Base-by-base conservation (phyloP, 495 filamentous ascomycete species). In the Penicillium simplicissimum region DNA sequence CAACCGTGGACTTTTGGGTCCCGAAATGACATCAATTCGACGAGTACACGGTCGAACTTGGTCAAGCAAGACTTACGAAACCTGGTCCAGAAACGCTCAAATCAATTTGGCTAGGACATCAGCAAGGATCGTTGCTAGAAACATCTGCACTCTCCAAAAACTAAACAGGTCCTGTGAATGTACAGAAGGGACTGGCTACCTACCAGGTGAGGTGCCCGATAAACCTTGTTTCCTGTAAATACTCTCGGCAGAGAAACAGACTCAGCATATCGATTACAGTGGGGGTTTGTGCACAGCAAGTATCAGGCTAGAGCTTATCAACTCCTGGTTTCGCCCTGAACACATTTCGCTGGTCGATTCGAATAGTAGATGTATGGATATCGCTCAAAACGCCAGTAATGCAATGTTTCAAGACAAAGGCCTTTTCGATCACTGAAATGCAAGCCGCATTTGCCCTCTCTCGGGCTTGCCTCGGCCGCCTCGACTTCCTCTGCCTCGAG, bases 361-460 rank as follows among this genome's bases (percentile, higher is more conserved):
- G 7, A 15, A 42, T 8, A 8, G 5, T 49, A 28, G 13, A 49
- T 49, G 21, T 7, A 31, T 49, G 14, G 1, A 15, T 49, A 15
- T 31, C 45, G 45, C 45, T 48, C 7, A 4, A 43, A 49, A 25
- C 45, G n/a, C 25, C 23, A 49, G 9, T 31, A n/a, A 53, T 53
- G 51, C 31, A 21, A 55, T 2, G 19, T 3, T 17, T 7, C 1
- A 42, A 14, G 4, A 11, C 4, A 52, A n/a, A 14, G 9, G 6
- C 9, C 2, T 31, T 5, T 2, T 8, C 7, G 35, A 13, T 35
- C 58, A 67, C 42, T 70, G 57, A 23, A 95, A 94, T 23, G 78
- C 81, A 60, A 94, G 77, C 59, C 84, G 89, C 64, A 82, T 90
- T 71, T 95, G 91, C 14, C 90, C 90, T 64, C 86, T 92, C 71